phyloP scores from a whole-genome alignment of 176 grass and related monocot species.

The Dendrocalamus sinicus region DNA sequence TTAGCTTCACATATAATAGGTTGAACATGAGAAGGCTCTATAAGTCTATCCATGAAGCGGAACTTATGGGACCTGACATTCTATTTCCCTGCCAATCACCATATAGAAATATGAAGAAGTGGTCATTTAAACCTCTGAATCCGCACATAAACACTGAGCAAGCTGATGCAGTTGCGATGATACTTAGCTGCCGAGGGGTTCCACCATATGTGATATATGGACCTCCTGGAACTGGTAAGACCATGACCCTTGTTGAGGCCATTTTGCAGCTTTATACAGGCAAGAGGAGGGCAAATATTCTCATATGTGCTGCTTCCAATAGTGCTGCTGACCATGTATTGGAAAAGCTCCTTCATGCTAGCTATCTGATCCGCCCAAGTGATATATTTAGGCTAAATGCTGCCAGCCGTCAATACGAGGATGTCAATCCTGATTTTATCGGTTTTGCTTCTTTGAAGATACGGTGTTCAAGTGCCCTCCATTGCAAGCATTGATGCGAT shows the following conservation, averaged over 20 bases:
- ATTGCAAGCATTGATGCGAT: constrained; percentile 66
- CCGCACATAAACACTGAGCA: constrained; percentile 76
- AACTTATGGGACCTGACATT: constrained; percentile 52
- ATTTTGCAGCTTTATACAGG: constrained; percentile 76
- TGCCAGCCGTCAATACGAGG: constrained; percentile 73
- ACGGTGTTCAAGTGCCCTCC: constrained; percentile 81
- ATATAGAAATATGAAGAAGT: constrained; percentile 47
- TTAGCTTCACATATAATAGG: constrained; percentile 94
- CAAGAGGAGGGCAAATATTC: constrained; percentile 62
- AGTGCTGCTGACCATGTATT: constrained; percentile 88
- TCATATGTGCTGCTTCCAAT: constrained; percentile 93
- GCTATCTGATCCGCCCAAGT: constrained; percentile 59
- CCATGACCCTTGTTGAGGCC: constrained; percentile 81
- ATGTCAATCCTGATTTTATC: constrained; percentile 73
- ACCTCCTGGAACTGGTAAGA: constrained; percentile 92
- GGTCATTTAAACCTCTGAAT: constrained; percentile 64
- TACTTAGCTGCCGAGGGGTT: constrained; percentile 77
- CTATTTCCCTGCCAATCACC: constrained; percentile 62
- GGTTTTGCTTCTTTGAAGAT: constrained; percentile 90
- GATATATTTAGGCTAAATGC: constrained; percentile 92
- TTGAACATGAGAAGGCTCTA: constrained; percentile 87
- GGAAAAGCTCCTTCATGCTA: constrained; percentile 62
- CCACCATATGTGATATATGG: constrained; percentile 83
- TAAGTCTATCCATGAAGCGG: constrained; percentile 62
- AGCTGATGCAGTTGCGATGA: constrained; percentile 69